Evolutionary conservation across 1,284 basidiomycete species (phyloP), one percentile per base, ranked within the genome.

Genomic region (Irpex lacteus): DNA sequence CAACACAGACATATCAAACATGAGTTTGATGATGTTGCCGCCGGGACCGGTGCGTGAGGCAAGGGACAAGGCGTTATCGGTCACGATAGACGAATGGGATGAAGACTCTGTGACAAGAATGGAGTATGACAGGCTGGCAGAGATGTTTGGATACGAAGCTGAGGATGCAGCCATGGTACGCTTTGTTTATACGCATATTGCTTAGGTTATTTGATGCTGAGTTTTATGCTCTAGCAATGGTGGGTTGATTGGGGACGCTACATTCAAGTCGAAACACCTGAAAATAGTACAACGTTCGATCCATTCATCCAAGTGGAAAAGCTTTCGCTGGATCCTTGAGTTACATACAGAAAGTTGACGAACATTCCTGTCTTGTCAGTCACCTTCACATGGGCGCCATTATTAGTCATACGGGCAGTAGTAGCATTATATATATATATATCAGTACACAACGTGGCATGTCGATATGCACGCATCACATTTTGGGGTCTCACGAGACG

Each of bases 71-170:
- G 38, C 56, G 19, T 19, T 57, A 67, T 15, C 65, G 63, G 26
- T 19, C 32, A 5, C 19, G 38, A 55, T 44, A 6, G 63, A 62
- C 6, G 62, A 63, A 21, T 63, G 53, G 47, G 67, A 66, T 47
- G 67, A 67, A 32, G 63, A 58, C 13, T 59, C 59, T 40, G 21
- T 68, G 18, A 40, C 56, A 49, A 55, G 60, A 19, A 21, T 11
- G 9, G 63, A 67, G 64, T 67, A 63, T 60, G 66, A 47, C 15
- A 63, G 58, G 32, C 58, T 68, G 52, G 40, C 62, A 4, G 63
- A 64, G 57, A 56, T 67, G 18, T 70, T 67, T 57, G 62, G 56
- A 6, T 67, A 70, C 57, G 56, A 64, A 32, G 67, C 67, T 15
- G 18, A 55, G 11, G 68, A 70, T 37, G 68, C 67, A 3, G 68